These are phyloP conservation scores for Tolypocladium endophyticum DNA, from an alignment of 2,329 filamentous ascomycete genomes.

Conservation along the genomic window DNA sequence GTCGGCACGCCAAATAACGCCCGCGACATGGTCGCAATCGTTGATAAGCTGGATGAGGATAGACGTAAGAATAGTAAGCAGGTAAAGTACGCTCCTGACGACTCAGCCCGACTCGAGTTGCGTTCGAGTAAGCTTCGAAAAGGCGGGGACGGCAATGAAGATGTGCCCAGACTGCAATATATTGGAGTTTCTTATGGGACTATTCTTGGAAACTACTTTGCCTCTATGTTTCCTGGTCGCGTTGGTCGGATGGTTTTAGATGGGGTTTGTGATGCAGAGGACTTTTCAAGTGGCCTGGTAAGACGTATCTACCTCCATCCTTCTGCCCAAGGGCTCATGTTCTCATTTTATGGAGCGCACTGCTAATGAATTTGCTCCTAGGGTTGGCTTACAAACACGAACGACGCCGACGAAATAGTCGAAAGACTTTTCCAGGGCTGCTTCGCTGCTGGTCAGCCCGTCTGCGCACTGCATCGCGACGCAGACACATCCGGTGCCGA, in stretches of 20 bases:
- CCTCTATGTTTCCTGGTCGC: background rate
- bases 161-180: background rate
- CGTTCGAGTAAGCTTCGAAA: background rate
- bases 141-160: background rate
- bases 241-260: background rate
- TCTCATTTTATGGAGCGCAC: background rate
- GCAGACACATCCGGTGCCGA: background rate
- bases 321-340: background rate
- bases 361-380: background rate
- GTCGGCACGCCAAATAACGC: background rate
- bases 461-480: background rate
- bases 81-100: background rate
- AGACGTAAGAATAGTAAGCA: background rate
- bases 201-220: background rate
- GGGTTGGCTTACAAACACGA: background rate
- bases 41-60: background rate
- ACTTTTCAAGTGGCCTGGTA: background rate
- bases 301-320: background rate
- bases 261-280: background rate
- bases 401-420: background rate
- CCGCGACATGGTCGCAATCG: background rate
- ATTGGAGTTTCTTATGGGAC: background rate
- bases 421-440: background rate
- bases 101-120: background rate
- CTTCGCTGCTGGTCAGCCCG: background rate